A percentile compares a stretch with the other conserved stretches of the same genome.
These are phyloP conservation scores for Cantharellus anzutake DNA, from an alignment of 768 basidiomycete species.

Conservation along the genomic window DNA sequence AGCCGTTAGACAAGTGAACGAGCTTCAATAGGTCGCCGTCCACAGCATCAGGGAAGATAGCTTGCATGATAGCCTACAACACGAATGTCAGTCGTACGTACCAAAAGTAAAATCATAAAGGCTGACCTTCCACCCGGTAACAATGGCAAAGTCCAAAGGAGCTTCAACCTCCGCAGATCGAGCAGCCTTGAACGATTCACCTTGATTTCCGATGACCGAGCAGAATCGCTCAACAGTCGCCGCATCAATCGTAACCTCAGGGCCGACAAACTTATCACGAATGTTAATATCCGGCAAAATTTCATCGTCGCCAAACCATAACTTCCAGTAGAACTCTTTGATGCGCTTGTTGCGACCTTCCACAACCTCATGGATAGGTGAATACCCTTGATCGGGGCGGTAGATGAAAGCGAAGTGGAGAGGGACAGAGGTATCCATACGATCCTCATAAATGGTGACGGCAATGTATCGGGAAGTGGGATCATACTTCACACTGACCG, in stretches of 20 bases:
- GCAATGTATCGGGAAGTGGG: conserved; percentile 35
- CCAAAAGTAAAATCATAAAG: not conserved
- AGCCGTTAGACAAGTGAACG: conserved; percentile 94
- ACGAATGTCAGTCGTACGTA: conserved; percentile 3
- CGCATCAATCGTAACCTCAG: conserved; percentile 64
- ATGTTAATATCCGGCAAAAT: conserved; percentile 60
- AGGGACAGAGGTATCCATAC: conserved; percentile 54
- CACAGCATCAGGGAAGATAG: conserved; percentile 83
- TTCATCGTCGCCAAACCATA: conserved; percentile 89
- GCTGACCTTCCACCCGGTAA: conserved; percentile 88
- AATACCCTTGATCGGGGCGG: conserved; percentile 70
- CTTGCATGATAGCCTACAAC: conserved; percentile 88
- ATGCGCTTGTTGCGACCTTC: conserved; percentile 72
- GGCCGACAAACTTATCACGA: conserved; percentile 67
- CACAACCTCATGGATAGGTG: conserved; percentile 83
- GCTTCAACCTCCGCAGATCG: conserved; percentile 57
- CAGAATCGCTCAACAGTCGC: conserved; percentile 76
- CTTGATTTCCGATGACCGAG: conserved; percentile 82
- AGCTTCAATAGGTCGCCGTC: conserved; percentile 92
- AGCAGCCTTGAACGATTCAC: conserved; percentile 69
- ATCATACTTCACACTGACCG: conserved; percentile 51
- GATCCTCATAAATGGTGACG: conserved; percentile 69
- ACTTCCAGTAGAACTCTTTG: conserved; percentile 95
- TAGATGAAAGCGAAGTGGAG: conserved; percentile 70
- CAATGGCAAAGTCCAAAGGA: conserved; percentile 98